Base-by-base conservation (phyloP, 202 grass and related monocot species). In the Setaria viridis region DNA sequence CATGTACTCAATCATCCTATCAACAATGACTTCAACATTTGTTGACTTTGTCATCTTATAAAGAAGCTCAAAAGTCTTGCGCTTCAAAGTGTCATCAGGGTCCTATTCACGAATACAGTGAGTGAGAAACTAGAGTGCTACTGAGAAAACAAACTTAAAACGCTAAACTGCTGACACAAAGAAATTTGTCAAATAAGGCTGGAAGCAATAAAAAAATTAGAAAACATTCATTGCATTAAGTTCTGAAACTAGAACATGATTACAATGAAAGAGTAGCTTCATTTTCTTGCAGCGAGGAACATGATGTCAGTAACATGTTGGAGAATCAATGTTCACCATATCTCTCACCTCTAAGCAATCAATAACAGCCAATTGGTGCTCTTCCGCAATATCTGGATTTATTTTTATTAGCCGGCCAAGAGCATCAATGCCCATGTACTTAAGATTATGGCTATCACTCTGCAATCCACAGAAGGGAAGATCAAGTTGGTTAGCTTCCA, bases 11-110 rank as follows among this genome's bases (percentile, higher is more conserved):
- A 99, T 99, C 97, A 99, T 99, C 21, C 97, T 92, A 82, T 99
- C 97, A 90, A 99, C 97, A 87, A 99, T 99, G 70, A 99, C 97
- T 92, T 99, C 97, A 71, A 99, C 92, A 87, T 99, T 99, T 64
- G 92, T 94, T 77, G 94, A 99, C 84, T 99, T 99, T 74, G 97
- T 99, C 97, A 99, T 99, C 93, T 94, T 97, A 83, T 99, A 99
- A 43, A 99, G 94, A 88, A 99, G 91, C 78, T 99, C 97, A 89
- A 99, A 99, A n/a, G 97, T 99, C 85, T 99, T 99, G 64, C 97
- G 90, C 81, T 99, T 99, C 72, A 99, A 82, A 81, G 97, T 99
- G 82, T 97, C 97, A 84, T 99, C 97, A 51, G 97, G 97, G 60
- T 99, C 97, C 97, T 99, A 85, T 15, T 82, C 57, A 82, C 54